phyloP scores from a whole-genome alignment of 768 basidiomycete species.

The Kwoniella sp. region DNA sequence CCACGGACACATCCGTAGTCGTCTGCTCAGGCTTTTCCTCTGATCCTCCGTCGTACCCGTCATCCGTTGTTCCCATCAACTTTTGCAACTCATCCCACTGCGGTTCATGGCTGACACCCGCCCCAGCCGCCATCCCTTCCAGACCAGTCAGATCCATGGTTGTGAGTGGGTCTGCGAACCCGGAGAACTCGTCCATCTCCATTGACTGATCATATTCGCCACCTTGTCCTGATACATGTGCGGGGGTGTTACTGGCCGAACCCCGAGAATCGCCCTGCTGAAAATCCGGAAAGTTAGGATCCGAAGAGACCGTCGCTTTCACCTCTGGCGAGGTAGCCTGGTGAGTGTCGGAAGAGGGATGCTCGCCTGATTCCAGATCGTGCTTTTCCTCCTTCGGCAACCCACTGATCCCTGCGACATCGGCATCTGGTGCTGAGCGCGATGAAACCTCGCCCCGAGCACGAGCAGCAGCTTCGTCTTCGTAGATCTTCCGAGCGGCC shows the following conservation, averaged over 20 bases:
- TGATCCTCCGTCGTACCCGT: constrained; percentile 2
- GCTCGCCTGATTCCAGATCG: constrained; percentile 2
- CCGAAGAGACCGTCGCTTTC: constrained; percentile 5
- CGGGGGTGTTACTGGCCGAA: constrained; percentile 10
- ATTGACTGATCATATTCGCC: not conserved
- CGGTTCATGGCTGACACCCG: constrained; percentile 18
- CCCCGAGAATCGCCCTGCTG: constrained; percentile 6
- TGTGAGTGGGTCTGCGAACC: constrained; percentile 14
- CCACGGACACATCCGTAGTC: constrained; percentile 3
- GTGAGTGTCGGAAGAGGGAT: constrained; percentile 3
- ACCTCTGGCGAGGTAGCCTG: constrained; percentile 9
- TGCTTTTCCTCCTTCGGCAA: constrained; percentile 1
- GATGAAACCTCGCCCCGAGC: constrained; percentile 56
- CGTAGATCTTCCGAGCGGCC: constrained; percentile 75
- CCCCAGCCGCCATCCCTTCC: constrained; percentile 5
- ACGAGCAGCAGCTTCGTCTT: constrained; percentile 56
- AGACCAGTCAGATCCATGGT: constrained; percentile 15
- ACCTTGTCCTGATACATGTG: constrained; percentile 7
- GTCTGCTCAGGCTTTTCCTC: not conserved
- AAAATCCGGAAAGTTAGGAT: constrained; percentile 15
- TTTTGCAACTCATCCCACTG: constrained; percentile 35
- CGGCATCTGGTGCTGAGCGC: constrained; percentile 64
- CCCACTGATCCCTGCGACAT: not conserved
- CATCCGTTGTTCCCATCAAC: constrained; percentile 29
- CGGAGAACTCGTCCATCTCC: constrained; percentile 27